phyloP scores from a whole-genome alignment of 78 protist species.

The Tieghemostelium lacteum region DNA sequence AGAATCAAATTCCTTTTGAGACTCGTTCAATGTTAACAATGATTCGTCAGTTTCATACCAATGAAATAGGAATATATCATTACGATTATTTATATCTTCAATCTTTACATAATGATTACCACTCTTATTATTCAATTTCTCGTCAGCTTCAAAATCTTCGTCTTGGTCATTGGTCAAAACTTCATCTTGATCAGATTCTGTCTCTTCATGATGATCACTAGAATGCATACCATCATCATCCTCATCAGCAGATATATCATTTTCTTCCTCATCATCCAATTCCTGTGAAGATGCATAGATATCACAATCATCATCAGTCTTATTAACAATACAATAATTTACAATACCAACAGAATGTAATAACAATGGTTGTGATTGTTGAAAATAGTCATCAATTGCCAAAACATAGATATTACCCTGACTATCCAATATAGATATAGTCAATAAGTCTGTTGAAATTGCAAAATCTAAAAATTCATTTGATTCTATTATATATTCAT shows the following conservation, averaged over 20 bases:
- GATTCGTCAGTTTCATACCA: conserved; percentile 58
- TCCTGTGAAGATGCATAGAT: not conserved
- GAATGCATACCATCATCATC: not conserved
- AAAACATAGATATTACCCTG: conserved; percentile 17
- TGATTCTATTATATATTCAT: too few relatives aligned
- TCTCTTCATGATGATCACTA: not conserved
- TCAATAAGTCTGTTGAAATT: conserved; percentile 17
- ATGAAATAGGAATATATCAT: conserved; percentile 21
- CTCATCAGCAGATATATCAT: not conserved
- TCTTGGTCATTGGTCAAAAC: not conserved
- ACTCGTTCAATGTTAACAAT: not conserved
- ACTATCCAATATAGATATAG: not conserved
- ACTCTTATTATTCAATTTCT: not conserved
- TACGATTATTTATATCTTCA: conserved; percentile 8
- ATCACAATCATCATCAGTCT: conserved; percentile 3
- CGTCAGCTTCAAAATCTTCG: not conserved
- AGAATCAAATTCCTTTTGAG: conserved; percentile 19
- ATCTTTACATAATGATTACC: not conserved
- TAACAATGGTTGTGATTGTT: not conserved
- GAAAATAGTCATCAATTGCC: conserved; percentile 36
- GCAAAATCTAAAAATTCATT: conserved; percentile 40
- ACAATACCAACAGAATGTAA: not conserved
- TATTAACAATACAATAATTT: not conserved
- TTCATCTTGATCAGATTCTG: not conserved
- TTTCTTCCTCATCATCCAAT: not conserved